Conservation (phyloP, 257 asterid genomes). For the Coffea canephora region DNA sequence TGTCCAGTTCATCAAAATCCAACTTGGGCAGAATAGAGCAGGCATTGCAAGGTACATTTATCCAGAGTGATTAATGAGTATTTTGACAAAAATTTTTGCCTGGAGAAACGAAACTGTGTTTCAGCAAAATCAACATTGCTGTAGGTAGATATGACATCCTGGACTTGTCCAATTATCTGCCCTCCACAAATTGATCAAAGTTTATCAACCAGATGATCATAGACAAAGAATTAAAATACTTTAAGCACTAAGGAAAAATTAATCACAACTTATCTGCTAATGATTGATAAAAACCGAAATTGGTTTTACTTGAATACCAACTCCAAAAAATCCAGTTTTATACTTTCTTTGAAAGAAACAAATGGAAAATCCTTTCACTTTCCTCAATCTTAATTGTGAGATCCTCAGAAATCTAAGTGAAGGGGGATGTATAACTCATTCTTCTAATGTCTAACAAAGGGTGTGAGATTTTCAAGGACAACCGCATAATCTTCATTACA, state of each 20-base stretch:
- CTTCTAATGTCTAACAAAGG: neutral
- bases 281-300: neutral
- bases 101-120: neutral
- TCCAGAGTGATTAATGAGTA: too few species aligned
- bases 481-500: neutral
- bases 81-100: neutral
- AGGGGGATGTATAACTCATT: neutral
- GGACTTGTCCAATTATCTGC: too few species aligned
- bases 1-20: too few species aligned
- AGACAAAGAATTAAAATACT: neutral
- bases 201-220: neutral
- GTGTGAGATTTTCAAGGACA: neutral
- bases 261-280: neutral
- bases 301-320: neutral
- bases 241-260: too few species aligned
- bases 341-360: neutral
- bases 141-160: too few species aligned
- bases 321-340: neutral
- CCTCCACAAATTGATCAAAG: neutral
- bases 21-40: too few species aligned
- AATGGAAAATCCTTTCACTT: neutral
- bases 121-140: neutral
- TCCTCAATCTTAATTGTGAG: neutral
- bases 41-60: too few species aligned
- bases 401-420: neutral